These are phyloP conservation scores for Podospora pseudocomata DNA, from an alignment of 495 filamentous ascomycete genomes.

Conservation along the genomic window DNA sequence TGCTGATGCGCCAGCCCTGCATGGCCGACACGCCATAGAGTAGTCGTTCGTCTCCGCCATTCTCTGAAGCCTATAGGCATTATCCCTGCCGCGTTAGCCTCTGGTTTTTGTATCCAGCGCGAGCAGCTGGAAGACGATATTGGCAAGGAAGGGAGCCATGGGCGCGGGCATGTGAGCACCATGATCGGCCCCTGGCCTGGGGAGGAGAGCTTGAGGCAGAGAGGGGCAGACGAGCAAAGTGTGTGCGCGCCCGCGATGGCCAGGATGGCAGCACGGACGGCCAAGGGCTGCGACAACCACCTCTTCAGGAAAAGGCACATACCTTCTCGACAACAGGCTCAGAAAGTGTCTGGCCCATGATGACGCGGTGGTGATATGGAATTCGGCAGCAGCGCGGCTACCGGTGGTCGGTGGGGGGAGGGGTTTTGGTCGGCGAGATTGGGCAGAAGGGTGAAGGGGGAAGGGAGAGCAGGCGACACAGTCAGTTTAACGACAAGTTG, in stretches of 20 bases:
- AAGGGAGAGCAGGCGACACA: slow-evolving; percentile 1
- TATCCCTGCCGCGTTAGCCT: slow-evolving; percentile 19
- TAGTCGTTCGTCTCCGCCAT: slow-evolving; percentile 88
- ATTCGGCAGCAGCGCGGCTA: slow-evolving; percentile 28
- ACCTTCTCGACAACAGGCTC: slow-evolving; percentile 99
- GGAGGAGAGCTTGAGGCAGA: slow-evolving; percentile 23
- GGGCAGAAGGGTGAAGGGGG: slow-evolving; percentile 16
- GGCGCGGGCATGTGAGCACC: background rate
- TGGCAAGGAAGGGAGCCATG: background rate
- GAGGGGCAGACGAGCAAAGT: slow-evolving; percentile 15
- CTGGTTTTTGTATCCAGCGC: slow-evolving; percentile 13
- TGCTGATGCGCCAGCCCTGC: slow-evolving; percentile 99
- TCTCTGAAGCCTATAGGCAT: slow-evolving; percentile 68
- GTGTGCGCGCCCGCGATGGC: slow-evolving; percentile 7
- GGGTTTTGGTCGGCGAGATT: slow-evolving; percentile 23
- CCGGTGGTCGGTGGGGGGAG: slow-evolving; percentile 19
- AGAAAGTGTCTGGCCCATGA: slow-evolving; percentile 98
- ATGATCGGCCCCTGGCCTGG: background rate
- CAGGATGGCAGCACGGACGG: slow-evolving; percentile 4
- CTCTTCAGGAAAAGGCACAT: slow-evolving; percentile 35
- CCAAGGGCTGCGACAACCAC: background rate
- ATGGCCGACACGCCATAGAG: slow-evolving; percentile 93
- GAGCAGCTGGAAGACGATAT: background rate
- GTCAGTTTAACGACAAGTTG: background rate
- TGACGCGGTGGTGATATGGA: slow-evolving; percentile 24